Percentiles rank a stretch among this genome's conserved stretches.
Conservation (phyloP, 768 basidiomycete genomes). For the Calocera viscosa region DNA sequence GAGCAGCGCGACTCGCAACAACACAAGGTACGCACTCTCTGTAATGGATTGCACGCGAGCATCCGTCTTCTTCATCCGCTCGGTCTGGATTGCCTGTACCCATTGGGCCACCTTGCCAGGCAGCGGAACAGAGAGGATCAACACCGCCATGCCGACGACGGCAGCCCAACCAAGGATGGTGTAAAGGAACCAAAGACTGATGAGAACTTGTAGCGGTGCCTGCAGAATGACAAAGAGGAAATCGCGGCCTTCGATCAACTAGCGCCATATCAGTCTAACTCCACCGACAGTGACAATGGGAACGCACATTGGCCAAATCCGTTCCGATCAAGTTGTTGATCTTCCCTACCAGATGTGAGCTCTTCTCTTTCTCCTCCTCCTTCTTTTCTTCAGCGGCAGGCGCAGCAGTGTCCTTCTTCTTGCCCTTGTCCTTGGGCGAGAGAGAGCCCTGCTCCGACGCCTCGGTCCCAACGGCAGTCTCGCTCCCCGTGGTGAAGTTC, state of each 20-base stretch:
- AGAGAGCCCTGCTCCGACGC: not conserved
- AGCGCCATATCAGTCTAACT: constrained; percentile 19
- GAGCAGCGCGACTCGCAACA: not conserved
- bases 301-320: constrained; percentile 25
- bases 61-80: constrained; percentile 20
- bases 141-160: constrained; percentile 44
- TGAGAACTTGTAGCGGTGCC: constrained; percentile 32
- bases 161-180: constrained; percentile 40
- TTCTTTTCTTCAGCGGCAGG: not conserved
- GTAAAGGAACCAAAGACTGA: constrained; percentile 36
- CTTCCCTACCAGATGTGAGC: constrained; percentile 21
- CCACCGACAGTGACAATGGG: not conserved
- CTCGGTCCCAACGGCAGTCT: not conserved
- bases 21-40: constrained; percentile 13
- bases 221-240: constrained; percentile 28
- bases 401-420: constrained; percentile 15
- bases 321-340: constrained; percentile 29
- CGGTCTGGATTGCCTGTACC: constrained; percentile 38
- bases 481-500: not conserved
- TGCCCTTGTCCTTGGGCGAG: constrained; percentile 10
- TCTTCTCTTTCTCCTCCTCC: constrained; percentile 8
- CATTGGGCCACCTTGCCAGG: constrained; percentile 44
- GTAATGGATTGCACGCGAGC: not conserved
- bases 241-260: constrained; percentile 21
- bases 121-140: constrained; percentile 43